A percentile compares a stretch with the other conserved stretches of the same genome.
These are phyloP conservation scores for Quaeritorhiza haematococci DNA, from an alignment of 371 early-diverging fungal species.

Conservation along the genomic window DNA sequence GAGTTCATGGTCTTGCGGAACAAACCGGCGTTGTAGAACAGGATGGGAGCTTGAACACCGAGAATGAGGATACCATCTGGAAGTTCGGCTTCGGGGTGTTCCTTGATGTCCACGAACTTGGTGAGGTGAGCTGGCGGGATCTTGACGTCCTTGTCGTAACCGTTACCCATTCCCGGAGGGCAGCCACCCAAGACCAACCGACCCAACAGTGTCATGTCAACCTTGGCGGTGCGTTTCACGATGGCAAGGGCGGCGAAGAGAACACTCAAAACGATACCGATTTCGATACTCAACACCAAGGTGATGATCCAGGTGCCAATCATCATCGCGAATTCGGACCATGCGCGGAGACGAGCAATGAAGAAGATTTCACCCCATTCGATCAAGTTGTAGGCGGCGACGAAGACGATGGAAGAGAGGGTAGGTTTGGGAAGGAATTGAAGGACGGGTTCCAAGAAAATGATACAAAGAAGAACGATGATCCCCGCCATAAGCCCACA, in stretches of 20 bases:
- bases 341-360: slow-evolving; percentile 75
- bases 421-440: slow-evolving; percentile 83
- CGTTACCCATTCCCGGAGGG: no score
- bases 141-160: no score
- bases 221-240: slow-evolving; percentile 19
- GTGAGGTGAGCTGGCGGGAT: no score
- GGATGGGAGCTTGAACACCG: slow-evolving; percentile 17
- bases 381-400: slow-evolving; percentile 78
- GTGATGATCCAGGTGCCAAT: slow-evolving; percentile 25
- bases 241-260: slow-evolving; percentile 27
- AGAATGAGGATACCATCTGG: slow-evolving; percentile 22
- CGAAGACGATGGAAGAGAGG: slow-evolving; percentile 77
- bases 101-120: slow-evolving; percentile 24
- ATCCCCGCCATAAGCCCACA: slow-evolving; percentile 74
- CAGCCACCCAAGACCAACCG: background rate
- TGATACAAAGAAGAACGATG: slow-evolving; percentile 68
- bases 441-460: slow-evolving; percentile 72
- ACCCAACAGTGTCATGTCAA: slow-evolving; percentile 22
- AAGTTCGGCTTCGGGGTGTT: slow-evolving; percentile 26
- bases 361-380: slow-evolving; percentile 78
- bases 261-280: slow-evolving; percentile 28
- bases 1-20: no score
- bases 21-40: slow-evolving; percentile 36
- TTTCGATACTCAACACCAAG: slow-evolving; percentile 15
- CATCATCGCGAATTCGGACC: slow-evolving; percentile 42